Evolutionary conservation across 2,329 filamentous ascomycete genomes (phyloP), one percentile per base, ranked within the genome.

Genomic region (Fusarium oligoseptatum): DNA sequence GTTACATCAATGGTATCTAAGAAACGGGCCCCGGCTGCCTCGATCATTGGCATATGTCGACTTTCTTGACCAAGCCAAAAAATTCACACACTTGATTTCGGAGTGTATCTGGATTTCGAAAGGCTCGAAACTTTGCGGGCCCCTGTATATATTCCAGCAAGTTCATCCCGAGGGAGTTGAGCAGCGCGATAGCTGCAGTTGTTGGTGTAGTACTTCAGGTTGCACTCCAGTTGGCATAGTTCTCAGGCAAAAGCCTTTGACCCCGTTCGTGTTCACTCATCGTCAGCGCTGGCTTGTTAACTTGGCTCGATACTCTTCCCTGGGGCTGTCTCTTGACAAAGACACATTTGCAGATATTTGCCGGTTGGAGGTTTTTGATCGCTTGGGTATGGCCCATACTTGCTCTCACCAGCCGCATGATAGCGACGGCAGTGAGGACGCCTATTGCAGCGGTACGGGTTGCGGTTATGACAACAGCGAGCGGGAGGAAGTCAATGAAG

Each of bases 221-320:
- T 65, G 63, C 6, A 65, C 5, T 3, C 52, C 63, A 17, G 22
- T 37, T 15, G 63, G 52, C 1, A 58, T 65, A 15, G 4, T 60
- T 32, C 63, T 65, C 15, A 7, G 29, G n/a, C n/a, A n/a, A n/a
- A n/a, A n/a, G n/a, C n/a, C n/a, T n/a, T n/a, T n/a, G n/a, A n/a
- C n/a, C n/a, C n/a, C n/a, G n/a, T n/a, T n/a, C n/a, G n/a, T n/a
- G n/a, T n/a, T n/a, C n/a, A n/a, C n/a, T n/a, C n/a, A n/a, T n/a
- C 62, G 62, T 10, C 63, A 22, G n/a, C 63, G 39, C 32, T 65
- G 63, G 63, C 20, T 65, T 4, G 32, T 60, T 11, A 20, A n/a
- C 6, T 2, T 65, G 9, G 7, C 63, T 6, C 4, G 52, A 9
- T 65, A 65, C 6, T 45, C n/a, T n/a, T n/a, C n/a, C n/a, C n/a